Base-by-base conservation (phyloP, 1,284 basidiomycete species). In the Vanrija sp. region DNA sequence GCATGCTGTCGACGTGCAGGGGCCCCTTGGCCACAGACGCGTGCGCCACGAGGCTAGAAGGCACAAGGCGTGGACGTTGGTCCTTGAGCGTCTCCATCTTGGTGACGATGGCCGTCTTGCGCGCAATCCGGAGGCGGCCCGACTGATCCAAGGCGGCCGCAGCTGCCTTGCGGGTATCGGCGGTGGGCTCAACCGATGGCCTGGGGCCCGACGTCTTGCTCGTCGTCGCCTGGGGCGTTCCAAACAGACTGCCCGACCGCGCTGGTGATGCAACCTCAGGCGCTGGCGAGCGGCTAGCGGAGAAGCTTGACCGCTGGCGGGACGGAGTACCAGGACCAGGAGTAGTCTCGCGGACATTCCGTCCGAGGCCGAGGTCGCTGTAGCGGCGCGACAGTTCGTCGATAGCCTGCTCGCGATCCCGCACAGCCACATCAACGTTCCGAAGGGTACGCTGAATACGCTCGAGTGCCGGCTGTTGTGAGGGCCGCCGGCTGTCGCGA, bases 361-460 rank as follows among this genome's bases (percentile, higher is more conserved):
- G 25, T 50, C 54, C 45, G 40, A 73, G 21, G n/a, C 66, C 55
- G 9, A 78, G 64, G 5, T 63, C 61, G 26, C 75, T 69, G 51
- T 80, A 66, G 6, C 78, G 69, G 14, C 69, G 62, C 3, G 78
- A 59, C 8, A 80, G 68, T 28, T 78, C 78, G 63, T 80, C 78
- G 34, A 81, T 70, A 44, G 78, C 75, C 46, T 70, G 54, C 14
- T 71, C 70, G 49, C 74, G 71, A 12, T 77, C 74, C 8, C 69
- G 65, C 0, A 79, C 76, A 14, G 75, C 74, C 9, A 67, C 64
- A 7, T 78, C 79, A 44, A 82, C 75, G 62, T 80, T 79, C 21
- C 78, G 75, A 23, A 79, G 75, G 0, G 79, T 72, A 5, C 79
- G 73, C 40, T 78, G 72, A 18, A 82, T 73, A 3, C 78, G 70